These are phyloP conservation scores for Nakazawaea siamensis DNA, from an alignment of 805 yeast species.

Conservation along the genomic window DNA sequence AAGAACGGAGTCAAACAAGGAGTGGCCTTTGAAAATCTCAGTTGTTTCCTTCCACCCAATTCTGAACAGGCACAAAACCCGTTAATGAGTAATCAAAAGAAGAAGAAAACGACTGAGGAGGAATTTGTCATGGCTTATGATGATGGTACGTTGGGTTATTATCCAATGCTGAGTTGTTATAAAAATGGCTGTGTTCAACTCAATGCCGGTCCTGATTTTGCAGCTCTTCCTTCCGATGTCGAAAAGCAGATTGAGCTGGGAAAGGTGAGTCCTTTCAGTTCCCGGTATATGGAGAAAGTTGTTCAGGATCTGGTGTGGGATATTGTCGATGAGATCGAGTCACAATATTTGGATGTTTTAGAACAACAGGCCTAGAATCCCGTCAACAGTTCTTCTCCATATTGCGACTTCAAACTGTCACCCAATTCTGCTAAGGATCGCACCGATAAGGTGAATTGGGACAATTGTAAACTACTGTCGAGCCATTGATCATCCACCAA, in stretches of 20 bases:
- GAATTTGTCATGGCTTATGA: constrained; percentile 34
- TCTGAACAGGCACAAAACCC: constrained; percentile 40
- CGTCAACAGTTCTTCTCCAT: constrained; percentile 14
- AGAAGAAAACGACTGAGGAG: constrained; percentile 4
- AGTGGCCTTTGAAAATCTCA: constrained; percentile 55
- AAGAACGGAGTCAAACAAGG: constrained; percentile 72
- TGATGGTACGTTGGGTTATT: constrained; percentile 85
- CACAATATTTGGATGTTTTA: constrained; percentile 40
- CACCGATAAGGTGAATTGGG: constrained; percentile 27
- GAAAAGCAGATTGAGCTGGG: constrained; percentile 16
- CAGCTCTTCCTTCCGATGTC: constrained; percentile 30
- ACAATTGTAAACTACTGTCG: constrained; percentile 22
- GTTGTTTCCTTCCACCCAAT: constrained; percentile 74
- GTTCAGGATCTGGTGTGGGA: constrained; percentile 83
- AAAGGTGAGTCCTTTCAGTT: constrained; percentile 42
- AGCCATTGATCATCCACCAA: constrained; percentile 50
- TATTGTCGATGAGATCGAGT: constrained; percentile 75
- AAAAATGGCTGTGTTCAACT: constrained; percentile 69
- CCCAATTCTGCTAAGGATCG: constrained; percentile 40
- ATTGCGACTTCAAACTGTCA: constrained; percentile 27
- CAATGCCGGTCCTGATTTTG: constrained; percentile 61
- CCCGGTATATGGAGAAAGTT: constrained; percentile 58
- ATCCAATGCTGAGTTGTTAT: constrained; percentile 81
- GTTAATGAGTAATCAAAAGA: constrained; percentile 15
- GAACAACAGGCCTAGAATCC: constrained; percentile 15